Base-by-base conservation (phyloP, 805 yeast species). In the Candida krabiensis region DNA sequence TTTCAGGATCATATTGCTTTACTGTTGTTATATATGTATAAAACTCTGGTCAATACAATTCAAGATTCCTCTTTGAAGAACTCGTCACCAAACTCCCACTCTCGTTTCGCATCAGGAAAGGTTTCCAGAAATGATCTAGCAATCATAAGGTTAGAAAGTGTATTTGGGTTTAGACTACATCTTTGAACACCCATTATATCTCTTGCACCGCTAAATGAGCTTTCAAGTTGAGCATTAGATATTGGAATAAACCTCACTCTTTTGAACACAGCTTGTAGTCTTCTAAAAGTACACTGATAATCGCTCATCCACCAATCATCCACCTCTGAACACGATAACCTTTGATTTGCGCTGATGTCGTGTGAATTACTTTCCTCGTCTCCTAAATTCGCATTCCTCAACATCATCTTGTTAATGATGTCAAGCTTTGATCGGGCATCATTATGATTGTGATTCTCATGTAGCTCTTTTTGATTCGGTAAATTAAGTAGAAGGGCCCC, bases 191-290 rank as follows among this genome's bases (percentile, higher is more conserved):
- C 33, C 33, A 29, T 13, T 9, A 29, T 9, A 15, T 29, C 33
- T 17, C 21, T 29, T 14, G 33, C 33, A 16, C 22, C 9, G 9
- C 21, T 29, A 13, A 29, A 14, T 14, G 33, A 29, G 19, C 33
- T 29, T 15, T 29, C 33, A 8, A 29, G 33, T 12, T 29, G 13
- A 9, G 33, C 18, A 16, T 29, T 29, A 9, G 33, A 29, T 7
- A 16, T 29, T 9, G 33, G 18, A 8, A 29, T 13, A 8, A 8
- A 15, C 33, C 21, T 29, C 8, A 29, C 9, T 14, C 33, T 13
- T 29, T 29, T 13, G 15, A 15, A 29, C 8, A 29, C 33, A 9
- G 33, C 21, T 14, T 16, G 33, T 29, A 29, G 15, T 16, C 33
- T 13, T 13, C 21, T 13, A 13, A 29, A 29, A 13, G 33, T 14